Percentiles rank a stretch among this genome's conserved stretches.
Conservation (phyloP, 2,329 filamentous ascomycete species). For the Neoascochyta sp. region DNA sequence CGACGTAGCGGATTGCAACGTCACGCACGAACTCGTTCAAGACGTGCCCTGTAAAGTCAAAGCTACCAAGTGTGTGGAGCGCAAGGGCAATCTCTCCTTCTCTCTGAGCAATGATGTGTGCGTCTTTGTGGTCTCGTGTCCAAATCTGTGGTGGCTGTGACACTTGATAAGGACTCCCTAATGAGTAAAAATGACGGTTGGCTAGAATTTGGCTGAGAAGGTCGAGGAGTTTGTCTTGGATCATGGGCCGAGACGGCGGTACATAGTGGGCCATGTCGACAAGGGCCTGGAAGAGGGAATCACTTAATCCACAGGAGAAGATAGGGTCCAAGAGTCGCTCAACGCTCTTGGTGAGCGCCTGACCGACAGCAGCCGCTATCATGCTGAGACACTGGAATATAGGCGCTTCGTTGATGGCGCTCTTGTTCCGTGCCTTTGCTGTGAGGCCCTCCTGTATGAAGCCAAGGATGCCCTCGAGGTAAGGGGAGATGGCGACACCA, state of each 20-base stretch:
- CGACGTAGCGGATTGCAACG: constrained; percentile 95
- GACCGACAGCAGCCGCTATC: constrained; percentile 88
- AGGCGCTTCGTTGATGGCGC: constrained; percentile 59
- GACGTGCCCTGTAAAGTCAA: constrained; percentile 85
- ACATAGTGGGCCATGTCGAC: constrained; percentile 99
- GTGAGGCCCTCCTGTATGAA: constrained; percentile 90
- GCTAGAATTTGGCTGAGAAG: constrained; percentile 93
- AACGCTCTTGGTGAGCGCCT: constrained; percentile 98
- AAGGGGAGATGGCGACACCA: constrained; percentile 89
- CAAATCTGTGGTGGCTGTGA: constrained; percentile 77
- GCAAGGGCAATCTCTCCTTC: constrained; percentile 90
- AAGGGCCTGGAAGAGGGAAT: constrained; percentile 88
- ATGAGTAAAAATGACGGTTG: constrained; percentile 83
- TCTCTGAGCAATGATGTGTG: constrained; percentile 70
- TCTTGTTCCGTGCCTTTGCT: constrained; percentile 65
- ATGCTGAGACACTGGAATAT: constrained; percentile 98
- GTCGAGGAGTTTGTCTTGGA: constrained; percentile 89
- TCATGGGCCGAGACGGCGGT: constrained; percentile 84
- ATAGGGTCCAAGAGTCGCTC: constrained; percentile 92
- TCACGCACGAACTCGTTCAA: constrained; percentile 98
- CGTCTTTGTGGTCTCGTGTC: constrained; percentile 81
- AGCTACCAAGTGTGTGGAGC: constrained; percentile 92
- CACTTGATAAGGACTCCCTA: constrained; percentile 88
- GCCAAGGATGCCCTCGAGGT: constrained; percentile 88
- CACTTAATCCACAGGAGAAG: constrained; percentile 91